Base-by-base conservation (phyloP, 495 filamentous ascomycete genomes). In the Tetracladium marchalianum region DNA sequence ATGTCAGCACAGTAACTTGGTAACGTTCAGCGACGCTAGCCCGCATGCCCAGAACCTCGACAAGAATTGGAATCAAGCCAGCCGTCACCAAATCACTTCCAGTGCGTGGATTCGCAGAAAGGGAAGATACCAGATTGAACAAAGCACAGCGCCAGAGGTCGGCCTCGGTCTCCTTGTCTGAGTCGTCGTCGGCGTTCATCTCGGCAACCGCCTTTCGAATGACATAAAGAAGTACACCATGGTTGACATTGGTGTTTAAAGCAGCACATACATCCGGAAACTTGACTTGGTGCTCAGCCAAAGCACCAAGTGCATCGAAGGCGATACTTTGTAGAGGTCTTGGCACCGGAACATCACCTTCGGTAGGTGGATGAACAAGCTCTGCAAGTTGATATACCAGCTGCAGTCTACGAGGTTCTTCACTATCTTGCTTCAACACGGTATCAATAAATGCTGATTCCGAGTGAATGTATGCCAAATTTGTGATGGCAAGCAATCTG, bases 201-300 rank as follows among this genome's bases (percentile, higher is more conserved):
- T 87, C 83, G 17, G 82, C 85, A 44, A 95, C 85, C 10, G 86
- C 82, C 60, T 90, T 95, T 40, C 90, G 80, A 31, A 95, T 80
- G 47, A 94, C 72, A 59, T 97, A 96, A 58, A 95, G 81, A n/a
- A 99, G 73, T 12, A 97, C 81, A 11, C 93, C 93, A 54, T 99
- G 93, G 57, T 90, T 97, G 44, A 95, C 88, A 62, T 92, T 92
- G 46, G 89, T 84, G 57, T 83, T 90, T 17, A 99, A 67, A 24
- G 90, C 90, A 41, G 85, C 75, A 49, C 85, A 80, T 12, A 97
- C 82, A 52, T 99, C 93, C 13, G 75, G 59, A 16, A 83, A 73
- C 56, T 85, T 92, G 46, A 68, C 58, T 50, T 87, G 84, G 47
- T 90, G 83, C 55, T 83, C 82, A 10, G 82, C 73, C 35, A 97